Percentiles rank a stretch among this genome's conserved stretches.
These are phyloP conservation scores for Teunomyces funiuensis DNA, from an alignment of 805 yeast genomes.

Conservation along the genomic window DNA sequence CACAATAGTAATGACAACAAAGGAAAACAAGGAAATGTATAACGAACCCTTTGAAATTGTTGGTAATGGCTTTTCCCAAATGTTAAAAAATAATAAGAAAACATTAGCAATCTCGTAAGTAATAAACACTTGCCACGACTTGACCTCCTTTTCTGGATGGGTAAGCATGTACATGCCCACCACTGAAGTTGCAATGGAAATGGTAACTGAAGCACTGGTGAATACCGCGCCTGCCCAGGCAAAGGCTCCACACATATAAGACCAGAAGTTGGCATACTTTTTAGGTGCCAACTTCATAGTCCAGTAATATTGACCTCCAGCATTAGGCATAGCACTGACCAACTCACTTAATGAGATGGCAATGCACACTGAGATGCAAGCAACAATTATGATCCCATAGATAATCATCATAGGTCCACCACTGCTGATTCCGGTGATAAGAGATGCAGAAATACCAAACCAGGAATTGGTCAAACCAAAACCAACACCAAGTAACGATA, in stretches of 20 bases:
- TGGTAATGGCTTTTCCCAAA: slow-evolving; percentile 55
- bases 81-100: slow-evolving; percentile 45
- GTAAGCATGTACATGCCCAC: slow-evolving; percentile 51
- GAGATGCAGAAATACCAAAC: slow-evolving; percentile 59
- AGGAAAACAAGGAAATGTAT: slow-evolving; percentile 53
- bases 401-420: slow-evolving; percentile 61
- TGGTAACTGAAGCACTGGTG: slow-evolving; percentile 59
- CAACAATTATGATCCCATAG: slow-evolving; percentile 55
- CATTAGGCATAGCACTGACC: slow-evolving; percentile 52
- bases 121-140: slow-evolving; percentile 58
- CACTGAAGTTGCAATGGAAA: slow-evolving; percentile 51
- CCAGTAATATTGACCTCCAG: slow-evolving; percentile 64
- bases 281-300: slow-evolving; percentile 54
- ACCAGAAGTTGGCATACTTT: slow-evolving; percentile 45
- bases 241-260: slow-evolving; percentile 60
- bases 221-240: slow-evolving; percentile 64
- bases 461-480: slow-evolving; percentile 62
- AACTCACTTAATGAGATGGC: slow-evolving; percentile 56
- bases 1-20: slow-evolving; percentile 51
- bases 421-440: slow-evolving; percentile 52
- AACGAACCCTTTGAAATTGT: slow-evolving; percentile 48
- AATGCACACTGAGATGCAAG: slow-evolving; percentile 45
- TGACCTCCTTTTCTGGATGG: slow-evolving; percentile 33
- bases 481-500: slow-evolving; percentile 56
- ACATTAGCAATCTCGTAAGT: slow-evolving; percentile 47